Evolutionary conservation across 2,329 filamentous ascomycete species (phyloP), one percentile per base, ranked within the genome.

Genomic region (Ceratocystis ficicola): DNA sequence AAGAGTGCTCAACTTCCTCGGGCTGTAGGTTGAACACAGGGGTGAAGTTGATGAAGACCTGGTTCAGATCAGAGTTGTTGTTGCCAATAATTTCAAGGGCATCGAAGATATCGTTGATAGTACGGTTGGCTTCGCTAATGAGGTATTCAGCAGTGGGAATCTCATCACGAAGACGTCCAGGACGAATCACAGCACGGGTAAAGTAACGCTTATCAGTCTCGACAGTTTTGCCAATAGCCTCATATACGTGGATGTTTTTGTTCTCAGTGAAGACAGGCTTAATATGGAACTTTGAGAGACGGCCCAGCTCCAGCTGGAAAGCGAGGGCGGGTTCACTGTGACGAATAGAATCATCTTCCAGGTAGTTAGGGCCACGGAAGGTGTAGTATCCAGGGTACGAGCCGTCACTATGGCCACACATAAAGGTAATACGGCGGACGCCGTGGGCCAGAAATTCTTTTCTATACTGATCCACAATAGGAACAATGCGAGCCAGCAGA

Each of bases 11-110:
- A 17, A 99, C 90, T 78, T 96, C 90, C 68, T 85, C 79, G 2
- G 94, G 92, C 73, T 90, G 82, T 62, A 99, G 85, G 74, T 91
- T 90, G 86, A 99, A 97, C 67, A 96, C 89, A 8, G 92, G 90
- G 0, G 90, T 94, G 80, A 99, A 99, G 83, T 99, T 97, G 82
- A 99, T 94, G 81, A 99, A 99, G 82, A 99, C 94, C 79, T 99
- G 94, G 82, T 99, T 99, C 74, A 99, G 83, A 81, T 99, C 94
- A 63, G 94, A 96, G 80, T 95, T 95, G 80, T 96, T 97, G 82
- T 96, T 96, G 74, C 94, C 94, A 73, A 96, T 95, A 72, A 99
- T 96, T 81, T 99, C 94, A 67, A 99, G 81, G 57, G 94, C 94
- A 74, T 99, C 94, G 64, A 97, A 85, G 73, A 99, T 97, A 74